These are phyloP conservation scores for Mycena maculata DNA, from an alignment of 768 basidiomycete species.

Conservation along the genomic window DNA sequence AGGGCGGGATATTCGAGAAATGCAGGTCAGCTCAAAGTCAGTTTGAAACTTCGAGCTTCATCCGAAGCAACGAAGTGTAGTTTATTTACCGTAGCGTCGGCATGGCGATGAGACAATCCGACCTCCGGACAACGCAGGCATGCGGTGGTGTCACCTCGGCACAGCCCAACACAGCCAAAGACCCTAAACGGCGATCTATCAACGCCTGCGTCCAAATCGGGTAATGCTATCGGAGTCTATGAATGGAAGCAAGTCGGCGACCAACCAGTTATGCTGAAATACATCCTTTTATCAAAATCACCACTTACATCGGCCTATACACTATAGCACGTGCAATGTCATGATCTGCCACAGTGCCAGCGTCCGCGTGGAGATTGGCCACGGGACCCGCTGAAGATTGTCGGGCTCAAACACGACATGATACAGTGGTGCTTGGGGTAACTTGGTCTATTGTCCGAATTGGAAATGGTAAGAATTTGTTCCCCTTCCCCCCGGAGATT, in stretches of 20 bases:
- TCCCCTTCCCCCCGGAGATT: no score
- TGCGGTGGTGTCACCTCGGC: constrained; percentile 17
- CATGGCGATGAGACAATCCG: constrained; percentile 14
- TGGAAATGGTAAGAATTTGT: no score
- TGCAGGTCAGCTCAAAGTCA: background rate
- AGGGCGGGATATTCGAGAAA: background rate
- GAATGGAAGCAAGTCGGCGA: no score
- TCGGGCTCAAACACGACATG: background rate
- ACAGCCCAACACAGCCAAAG: constrained; percentile 18
- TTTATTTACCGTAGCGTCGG: constrained; percentile 7
- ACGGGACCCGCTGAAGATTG: background rate
- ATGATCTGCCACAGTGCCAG: constrained; percentile 29
- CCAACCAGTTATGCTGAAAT: no score
- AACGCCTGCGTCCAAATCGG: constrained; percentile 16
- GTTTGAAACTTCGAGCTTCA: constrained; percentile 6
- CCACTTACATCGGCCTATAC: no score
- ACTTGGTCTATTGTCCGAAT: no score
- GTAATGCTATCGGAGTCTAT: background rate
- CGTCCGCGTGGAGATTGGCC: background rate
- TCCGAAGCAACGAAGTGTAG: no score
- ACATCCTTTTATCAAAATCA: no score
- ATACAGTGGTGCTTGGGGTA: background rate
- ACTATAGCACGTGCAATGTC: constrained; percentile 6
- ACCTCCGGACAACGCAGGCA: background rate
- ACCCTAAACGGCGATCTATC: constrained; percentile 2